Base-by-base conservation (phyloP, 1,284 basidiomycete species). In the Cryptococcus sp. region DNA sequence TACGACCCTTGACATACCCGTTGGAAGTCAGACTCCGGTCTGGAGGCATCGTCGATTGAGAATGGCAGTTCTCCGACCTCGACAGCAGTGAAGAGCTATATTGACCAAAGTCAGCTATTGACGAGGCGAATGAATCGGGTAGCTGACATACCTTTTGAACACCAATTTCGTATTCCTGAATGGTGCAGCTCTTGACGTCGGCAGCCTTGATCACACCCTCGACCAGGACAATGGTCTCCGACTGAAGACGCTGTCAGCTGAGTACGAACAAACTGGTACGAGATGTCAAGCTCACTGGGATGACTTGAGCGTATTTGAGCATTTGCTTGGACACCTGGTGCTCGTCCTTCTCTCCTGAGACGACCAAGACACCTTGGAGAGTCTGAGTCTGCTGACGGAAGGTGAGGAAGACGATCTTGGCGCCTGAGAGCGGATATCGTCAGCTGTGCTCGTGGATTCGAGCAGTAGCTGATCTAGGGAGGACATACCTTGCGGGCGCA, bases 271-370 rank as follows among this genome's bases (percentile, higher is more conserved):
- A 10, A 7, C 7, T 19, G 13, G n/a, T 35, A 35, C 3, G 3
- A 50, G 41, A 15, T 8, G 35, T n/a, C 3, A 19, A 23, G 49
- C 73, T 66, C 53, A 73, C 72, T 40, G 88, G 82, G 51, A 99
- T 82, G 42, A 85, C 76, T 20, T 87, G 87, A 17, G 89, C 86
- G 88, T 90, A 99, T 80, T 95, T 98, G 56, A 93, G 86, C 96
- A 99, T 99, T 78, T 96, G 93, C 79, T 94, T 96, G 65, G 93
- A 97, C 17, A 99, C 85, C 67, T 88, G 88, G 59, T 88, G 89
- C 22, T 88, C 86, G 40, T 89, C 82, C 42, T 69, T 69, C 47
- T 76, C 78, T 41, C 69, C 69, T 23, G 73, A 68, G 48, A 90
- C 86, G 44, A 84, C 82, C 50, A 97, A 81, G 17, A 98, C 82